Percentiles rank a stretch among this genome's conserved stretches.
Conservation (phyloP, 768 basidiomycete species). For the Trametopsis cervina region DNA sequence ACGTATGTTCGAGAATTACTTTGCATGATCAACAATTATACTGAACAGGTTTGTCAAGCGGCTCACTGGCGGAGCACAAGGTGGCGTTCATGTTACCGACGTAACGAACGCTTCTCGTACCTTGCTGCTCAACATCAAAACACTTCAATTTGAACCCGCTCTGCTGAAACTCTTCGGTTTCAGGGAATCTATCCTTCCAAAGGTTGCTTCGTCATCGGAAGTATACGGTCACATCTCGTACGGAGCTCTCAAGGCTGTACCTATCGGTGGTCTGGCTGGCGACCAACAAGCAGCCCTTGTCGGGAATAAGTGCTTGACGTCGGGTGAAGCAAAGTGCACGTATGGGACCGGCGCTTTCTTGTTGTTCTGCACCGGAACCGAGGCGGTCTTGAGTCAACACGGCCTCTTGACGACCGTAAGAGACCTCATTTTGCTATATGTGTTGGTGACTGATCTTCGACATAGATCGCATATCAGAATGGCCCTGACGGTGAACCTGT, state of each 20-base stretch:
- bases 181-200: conserved; percentile 73
- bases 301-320: conserved; percentile 87
- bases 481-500: conserved; percentile 71
- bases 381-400: conserved; percentile 79
- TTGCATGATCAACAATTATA: too few relatives aligned
- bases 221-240: conserved; percentile 75
- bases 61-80: conserved; percentile 66
- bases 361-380: conserved; percentile 86
- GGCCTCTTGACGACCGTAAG: conserved; percentile 84
- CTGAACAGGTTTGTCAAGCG: conserved; percentile 58
- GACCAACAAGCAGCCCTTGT: conserved; percentile 97
- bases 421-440: conserved; percentile 3
- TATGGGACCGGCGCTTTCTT: conserved; percentile 98
- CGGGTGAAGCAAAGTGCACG: conserved; percentile 95
- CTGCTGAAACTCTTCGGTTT: conserved; percentile 86
- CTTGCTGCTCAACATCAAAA: conserved; percentile 78
- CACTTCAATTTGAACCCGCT: conserved; percentile 75
- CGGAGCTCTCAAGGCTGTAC: conserved; percentile 65
- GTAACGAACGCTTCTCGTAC: conserved; percentile 96
- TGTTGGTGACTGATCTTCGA: not conserved
- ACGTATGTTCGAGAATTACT: conserved; percentile 45
- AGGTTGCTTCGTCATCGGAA: conserved; percentile 85
- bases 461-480: conserved; percentile 83
- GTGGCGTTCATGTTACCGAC: conserved; percentile 79
- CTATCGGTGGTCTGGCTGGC: conserved; percentile 91